These are phyloP conservation scores for Colletotrichum gigasporum DNA, from an alignment of 2,329 filamentous ascomycete species.

Conservation along the genomic window DNA sequence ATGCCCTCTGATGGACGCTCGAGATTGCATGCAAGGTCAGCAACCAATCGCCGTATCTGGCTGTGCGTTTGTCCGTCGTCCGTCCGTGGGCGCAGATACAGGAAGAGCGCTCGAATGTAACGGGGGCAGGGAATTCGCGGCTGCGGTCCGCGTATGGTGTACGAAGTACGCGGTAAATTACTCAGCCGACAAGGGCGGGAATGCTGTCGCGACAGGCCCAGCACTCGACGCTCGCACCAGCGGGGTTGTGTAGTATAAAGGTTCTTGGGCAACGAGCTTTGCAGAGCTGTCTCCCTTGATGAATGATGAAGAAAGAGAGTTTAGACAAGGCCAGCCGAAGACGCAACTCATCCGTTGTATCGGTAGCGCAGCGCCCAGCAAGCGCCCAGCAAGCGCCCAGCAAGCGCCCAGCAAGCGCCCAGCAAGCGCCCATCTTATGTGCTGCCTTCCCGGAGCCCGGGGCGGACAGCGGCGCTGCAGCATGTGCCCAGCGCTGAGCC, in stretches of 20 bases:
- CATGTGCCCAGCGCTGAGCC: neutral
- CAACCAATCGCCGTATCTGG: conserved; percentile 9
- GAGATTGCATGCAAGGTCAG: conserved; percentile 17
- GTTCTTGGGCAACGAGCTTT: neutral
- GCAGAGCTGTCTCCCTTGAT: neutral
- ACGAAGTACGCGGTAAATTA: no score
- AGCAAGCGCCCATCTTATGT: no score
- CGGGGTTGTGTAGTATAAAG: neutral
- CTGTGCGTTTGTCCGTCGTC: conserved; percentile 14
- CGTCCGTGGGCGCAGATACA: conserved; percentile 7
- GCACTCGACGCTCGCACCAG: neutral
- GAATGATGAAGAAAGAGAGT: conserved; percentile 28
- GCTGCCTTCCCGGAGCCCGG: neutral
- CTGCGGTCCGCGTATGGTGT: neutral
- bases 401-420: neutral
- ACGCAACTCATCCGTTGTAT: conserved; percentile 22
- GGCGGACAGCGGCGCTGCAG: neutral
- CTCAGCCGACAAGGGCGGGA: conserved; percentile 21
- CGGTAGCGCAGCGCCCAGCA: conserved; percentile 3
- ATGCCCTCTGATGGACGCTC: conserved; percentile 6
- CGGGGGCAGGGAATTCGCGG: conserved; percentile 2
- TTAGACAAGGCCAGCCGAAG: neutral
- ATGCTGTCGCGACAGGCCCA: neutral
- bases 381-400: neutral
- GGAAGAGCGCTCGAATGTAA: conserved; percentile 2